Conservation (phyloP, 495 filamentous ascomycete genomes). For the Penicillium waksmanii region DNA sequence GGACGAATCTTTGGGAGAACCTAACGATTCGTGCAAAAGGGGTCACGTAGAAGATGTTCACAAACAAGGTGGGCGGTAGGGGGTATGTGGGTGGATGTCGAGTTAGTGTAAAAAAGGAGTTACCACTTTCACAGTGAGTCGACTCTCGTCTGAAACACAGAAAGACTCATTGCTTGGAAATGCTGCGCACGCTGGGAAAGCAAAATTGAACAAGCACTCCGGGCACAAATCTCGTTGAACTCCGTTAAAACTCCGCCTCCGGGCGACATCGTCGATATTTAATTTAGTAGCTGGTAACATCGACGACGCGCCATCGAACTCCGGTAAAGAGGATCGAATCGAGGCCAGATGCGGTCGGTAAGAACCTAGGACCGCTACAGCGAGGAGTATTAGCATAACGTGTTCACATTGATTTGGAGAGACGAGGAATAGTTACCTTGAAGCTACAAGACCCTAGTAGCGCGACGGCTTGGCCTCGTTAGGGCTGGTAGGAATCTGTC, state of each 20-base stretch:
- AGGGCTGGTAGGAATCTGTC: slow-evolving; percentile 1
- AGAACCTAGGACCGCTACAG: slow-evolving; percentile 7
- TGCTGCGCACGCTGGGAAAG: slow-evolving; percentile 26
- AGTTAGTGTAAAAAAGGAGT: slow-evolving; percentile 10
- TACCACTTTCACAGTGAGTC: slow-evolving; percentile 18
- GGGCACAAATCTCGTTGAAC: slow-evolving; percentile 15
- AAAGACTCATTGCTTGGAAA: slow-evolving; percentile 18
- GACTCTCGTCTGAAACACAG: slow-evolving; percentile 22
- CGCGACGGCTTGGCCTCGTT: slow-evolving; percentile 17
- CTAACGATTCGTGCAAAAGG: background rate
- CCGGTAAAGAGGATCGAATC: slow-evolving; percentile 8
- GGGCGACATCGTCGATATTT: slow-evolving; percentile 7
- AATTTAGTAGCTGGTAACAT: background rate
- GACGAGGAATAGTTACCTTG: slow-evolving; percentile 15
- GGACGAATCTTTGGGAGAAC: background rate
- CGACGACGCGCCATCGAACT: slow-evolving; percentile 16
- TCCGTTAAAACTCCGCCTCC: slow-evolving; percentile 23
- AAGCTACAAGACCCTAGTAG: slow-evolving; percentile 15
- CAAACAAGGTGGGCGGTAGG: background rate
- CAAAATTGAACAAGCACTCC: slow-evolving; percentile 20
- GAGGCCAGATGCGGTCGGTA: slow-evolving; percentile 9
- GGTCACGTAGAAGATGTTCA: slow-evolving; percentile 3
- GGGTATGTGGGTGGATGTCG: background rate
- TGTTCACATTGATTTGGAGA: background rate
- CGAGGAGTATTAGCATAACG: background rate